Base-by-base conservation (phyloP, 805 yeast species). In the Saturnispora serradocipensis region DNA sequence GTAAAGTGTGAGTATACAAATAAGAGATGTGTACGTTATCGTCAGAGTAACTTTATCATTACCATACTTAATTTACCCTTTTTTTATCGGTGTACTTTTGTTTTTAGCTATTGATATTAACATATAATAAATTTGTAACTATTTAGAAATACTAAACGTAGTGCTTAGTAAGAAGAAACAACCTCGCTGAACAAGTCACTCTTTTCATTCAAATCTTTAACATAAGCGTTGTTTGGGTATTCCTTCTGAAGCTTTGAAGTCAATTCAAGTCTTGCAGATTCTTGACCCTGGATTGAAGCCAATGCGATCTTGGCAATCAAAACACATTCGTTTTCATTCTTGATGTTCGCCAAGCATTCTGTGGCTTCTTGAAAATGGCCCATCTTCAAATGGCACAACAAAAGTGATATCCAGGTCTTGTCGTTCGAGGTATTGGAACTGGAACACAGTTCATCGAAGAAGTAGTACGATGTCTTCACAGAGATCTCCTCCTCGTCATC, bases 281-380 rank as follows among this genome's bases (percentile, higher is more conserved):
- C 55, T 42, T 58, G 69, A 11, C 83, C 83, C 46, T 74, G 74
- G 58, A 84, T 72, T 50, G 81, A 77, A 50, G 80, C 76, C 49
- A 77, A 75, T 3, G 88, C 75, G 54, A 86, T 79, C 61, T 81
- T 75, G 63, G 84, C 81, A 45, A 88, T 86, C 40, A 84, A 58
- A 1, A 20, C 16, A 22, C 35, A 25, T 20, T 52, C 47, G 4
- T 49, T 46, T 4, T 42, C 35, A 8, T 47, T 42, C 15, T 52
- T 53, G 28, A 56, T 50, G 48, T 74, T 69, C 30, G 68, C 69
- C 11, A 85, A 69, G 36, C 82, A 72, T 55, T 86, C 87, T 53
- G 77, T 76, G 9, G 96, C 90, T 68, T 91, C 97, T 2, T 90
- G 91, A 51, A 80, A 72, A 61, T 90, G 86, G 48, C 82, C 80